Percentiles rank a stretch among this genome's conserved stretches.
phyloP scores from a whole-genome alignment of 306 rosid genomes.

The Luffa acutangula region DNA sequence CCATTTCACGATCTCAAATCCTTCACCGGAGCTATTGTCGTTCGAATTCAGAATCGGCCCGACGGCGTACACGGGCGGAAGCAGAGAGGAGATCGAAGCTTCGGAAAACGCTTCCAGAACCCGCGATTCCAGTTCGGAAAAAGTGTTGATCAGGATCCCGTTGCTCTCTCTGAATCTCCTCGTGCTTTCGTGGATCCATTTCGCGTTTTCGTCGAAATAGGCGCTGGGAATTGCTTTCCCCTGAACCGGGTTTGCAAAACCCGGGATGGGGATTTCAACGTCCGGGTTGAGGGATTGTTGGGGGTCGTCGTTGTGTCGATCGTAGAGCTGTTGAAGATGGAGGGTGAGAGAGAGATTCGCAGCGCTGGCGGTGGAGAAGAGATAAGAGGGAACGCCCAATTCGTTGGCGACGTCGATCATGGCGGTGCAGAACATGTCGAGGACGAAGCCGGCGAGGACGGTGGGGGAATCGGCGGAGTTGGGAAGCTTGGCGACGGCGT shows the following conservation, averaged over 20 bases:
- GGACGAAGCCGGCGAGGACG: constrained; percentile 13
- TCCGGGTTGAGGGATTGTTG: background rate
- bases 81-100: too few relatives aligned
- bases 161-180: constrained; percentile 14
- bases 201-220: background rate
- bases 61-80: constrained; percentile 28
- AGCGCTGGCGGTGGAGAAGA: constrained; percentile 7
- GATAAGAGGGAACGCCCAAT: constrained; percentile 13
- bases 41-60: constrained; percentile 35
- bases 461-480: background rate
- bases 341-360: background rate
- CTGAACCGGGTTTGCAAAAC: constrained; percentile 12
- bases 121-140: constrained; percentile 31
- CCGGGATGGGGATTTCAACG: background rate
- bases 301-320: background rate
- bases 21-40: background rate
- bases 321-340: constrained; percentile 14
- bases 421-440: constrained; percentile 20
- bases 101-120: constrained; percentile 17
- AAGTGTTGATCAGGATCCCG: constrained; percentile 40
- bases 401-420: constrained; percentile 26
- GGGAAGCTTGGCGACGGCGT: constrained; percentile 1
- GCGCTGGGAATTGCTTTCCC: background rate
- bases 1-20: constrained; percentile 24
- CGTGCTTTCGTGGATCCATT: background rate